Evolutionary conservation across 2,329 filamentous ascomycete species (phyloP).

Genomic region (Exophiala dermatitidis): DNA sequence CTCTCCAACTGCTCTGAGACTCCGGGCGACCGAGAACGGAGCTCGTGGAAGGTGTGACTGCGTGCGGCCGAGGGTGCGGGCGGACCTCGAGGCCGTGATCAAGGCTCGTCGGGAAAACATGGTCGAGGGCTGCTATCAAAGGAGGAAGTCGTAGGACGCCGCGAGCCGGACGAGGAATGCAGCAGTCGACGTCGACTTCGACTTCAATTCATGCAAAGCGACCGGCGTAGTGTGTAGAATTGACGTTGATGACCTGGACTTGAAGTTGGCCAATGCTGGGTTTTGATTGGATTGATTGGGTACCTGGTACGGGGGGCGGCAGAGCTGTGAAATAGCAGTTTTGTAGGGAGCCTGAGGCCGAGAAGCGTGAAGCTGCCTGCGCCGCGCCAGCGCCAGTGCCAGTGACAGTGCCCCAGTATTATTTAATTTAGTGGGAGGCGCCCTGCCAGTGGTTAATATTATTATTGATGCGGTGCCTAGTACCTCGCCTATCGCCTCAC

Average conservation of each 20-base stretch:
- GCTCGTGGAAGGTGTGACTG: constrained; percentile 31
- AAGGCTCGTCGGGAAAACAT: constrained; percentile 43
- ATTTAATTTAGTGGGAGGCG: neutral
- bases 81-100: constrained; percentile 33
- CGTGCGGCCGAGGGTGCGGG: constrained; percentile 14
- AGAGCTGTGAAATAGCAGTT: neutral
- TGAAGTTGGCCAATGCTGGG: constrained; percentile 11
- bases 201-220: constrained; percentile 8
- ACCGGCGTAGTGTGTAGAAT: constrained; percentile 1
- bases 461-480: neutral
- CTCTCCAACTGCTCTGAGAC: constrained; percentile 34
- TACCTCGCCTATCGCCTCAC: too few relatives aligned
- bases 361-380: too few relatives aligned
- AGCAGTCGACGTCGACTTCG: constrained; percentile 3
- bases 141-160: constrained; percentile 6
- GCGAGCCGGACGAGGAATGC: constrained; percentile 3
- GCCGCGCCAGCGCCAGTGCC: too few relatives aligned
- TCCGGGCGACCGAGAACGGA: constrained; percentile 37
- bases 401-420: too few relatives aligned
- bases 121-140: constrained; percentile 20
- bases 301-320: neutral
- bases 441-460: neutral
- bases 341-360: too few relatives aligned
- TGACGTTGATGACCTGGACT: constrained; percentile 6
- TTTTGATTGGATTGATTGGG: constrained; percentile 12